Evolutionary conservation across 805 yeast species (phyloP).

Genomic region (Candida palmyrensis): DNA sequence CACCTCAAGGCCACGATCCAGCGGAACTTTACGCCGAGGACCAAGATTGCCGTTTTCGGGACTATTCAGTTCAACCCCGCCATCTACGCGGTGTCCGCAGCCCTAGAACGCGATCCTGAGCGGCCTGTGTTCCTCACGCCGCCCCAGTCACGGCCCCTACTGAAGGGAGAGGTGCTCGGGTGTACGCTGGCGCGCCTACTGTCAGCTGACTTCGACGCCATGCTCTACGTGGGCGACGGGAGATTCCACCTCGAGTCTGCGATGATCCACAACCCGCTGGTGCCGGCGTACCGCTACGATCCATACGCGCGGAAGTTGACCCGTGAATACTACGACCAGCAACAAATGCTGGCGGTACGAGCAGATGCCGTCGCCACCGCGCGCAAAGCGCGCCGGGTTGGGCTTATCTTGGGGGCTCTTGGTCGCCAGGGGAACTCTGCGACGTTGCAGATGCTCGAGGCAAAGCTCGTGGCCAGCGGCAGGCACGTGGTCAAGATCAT

Average conservation of each 20-base stretch:
- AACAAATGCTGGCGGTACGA: conserved; percentile 71
- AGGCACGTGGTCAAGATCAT: conserved; percentile 74
- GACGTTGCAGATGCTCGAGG: conserved; percentile 66
- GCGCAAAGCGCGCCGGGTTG: conserved; percentile 56
- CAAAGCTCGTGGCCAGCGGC: conserved; percentile 47
- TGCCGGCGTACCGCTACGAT: conserved; percentile 91
- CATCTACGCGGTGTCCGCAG: conserved; percentile 69
- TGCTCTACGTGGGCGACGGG: conserved; percentile 94
- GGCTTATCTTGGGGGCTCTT: conserved; percentile 84
- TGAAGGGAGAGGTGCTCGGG: conserved; percentile 94
- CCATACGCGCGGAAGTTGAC: conserved; percentile 93
- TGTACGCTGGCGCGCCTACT: conserved; percentile 87
- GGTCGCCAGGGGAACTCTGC: conserved; percentile 92
- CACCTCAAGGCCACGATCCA: conserved; percentile 72
- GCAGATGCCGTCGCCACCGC: conserved; percentile 70
- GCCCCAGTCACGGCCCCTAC: conserved; percentile 88
- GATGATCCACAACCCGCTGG: conserved; percentile 93
- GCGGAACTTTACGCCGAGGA: conserved; percentile 59
- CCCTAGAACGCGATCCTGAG: conserved; percentile 45
- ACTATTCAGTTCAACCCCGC: conserved; percentile 97
- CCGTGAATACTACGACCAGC: conserved; percentile 80
- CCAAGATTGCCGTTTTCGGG: conserved; percentile 80
- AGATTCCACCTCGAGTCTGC: conserved; percentile 92
- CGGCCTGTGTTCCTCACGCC: conserved; percentile 61
- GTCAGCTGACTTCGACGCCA: conserved; percentile 60